Conservation (phyloP, 805 yeast species). For the Kazachstania viticola region DNA sequence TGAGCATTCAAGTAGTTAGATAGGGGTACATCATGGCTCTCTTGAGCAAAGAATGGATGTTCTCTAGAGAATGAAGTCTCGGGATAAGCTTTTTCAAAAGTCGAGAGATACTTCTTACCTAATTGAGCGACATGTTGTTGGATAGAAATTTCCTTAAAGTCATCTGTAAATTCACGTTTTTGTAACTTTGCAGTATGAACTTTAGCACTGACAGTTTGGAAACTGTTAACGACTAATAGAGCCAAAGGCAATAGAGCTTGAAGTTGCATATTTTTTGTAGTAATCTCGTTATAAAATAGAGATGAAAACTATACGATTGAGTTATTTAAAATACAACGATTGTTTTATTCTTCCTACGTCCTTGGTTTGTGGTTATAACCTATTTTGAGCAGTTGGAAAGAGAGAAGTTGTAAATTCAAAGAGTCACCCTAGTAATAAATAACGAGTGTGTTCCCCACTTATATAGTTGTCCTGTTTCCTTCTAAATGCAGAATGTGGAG, state of each 20-base stretch:
- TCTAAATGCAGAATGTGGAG: too few relatives aligned
- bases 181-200: conserved; percentile 45
- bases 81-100: conserved; percentile 36
- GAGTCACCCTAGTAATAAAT: too few relatives aligned
- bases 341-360: too few relatives aligned
- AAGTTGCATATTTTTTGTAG: too few relatives aligned
- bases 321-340: too few relatives aligned
- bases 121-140: conserved; percentile 44
- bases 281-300: too few relatives aligned
- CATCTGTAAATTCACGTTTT: conserved; percentile 38
- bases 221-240: conserved; percentile 12
- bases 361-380: too few relatives aligned
- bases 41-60: conserved; percentile 12
- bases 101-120: conserved; percentile 48
- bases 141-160: conserved; percentile 39
- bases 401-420: too few relatives aligned
- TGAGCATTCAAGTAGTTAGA: conserved; percentile 94
- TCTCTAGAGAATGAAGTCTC: conserved; percentile 25
- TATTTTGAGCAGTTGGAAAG: too few relatives aligned
- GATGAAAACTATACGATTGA: too few relatives aligned
- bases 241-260: conserved; percentile 22
- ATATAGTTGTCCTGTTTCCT: too few relatives aligned
- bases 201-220: conserved; percentile 34
- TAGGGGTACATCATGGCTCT: conserved; percentile 66
- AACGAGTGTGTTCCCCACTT: too few relatives aligned